A percentile compares a stretch with the other conserved stretches of the same genome.
Conservation (phyloP, 1,284 basidiomycete genomes). For the Termitomyces sp. region DNA sequence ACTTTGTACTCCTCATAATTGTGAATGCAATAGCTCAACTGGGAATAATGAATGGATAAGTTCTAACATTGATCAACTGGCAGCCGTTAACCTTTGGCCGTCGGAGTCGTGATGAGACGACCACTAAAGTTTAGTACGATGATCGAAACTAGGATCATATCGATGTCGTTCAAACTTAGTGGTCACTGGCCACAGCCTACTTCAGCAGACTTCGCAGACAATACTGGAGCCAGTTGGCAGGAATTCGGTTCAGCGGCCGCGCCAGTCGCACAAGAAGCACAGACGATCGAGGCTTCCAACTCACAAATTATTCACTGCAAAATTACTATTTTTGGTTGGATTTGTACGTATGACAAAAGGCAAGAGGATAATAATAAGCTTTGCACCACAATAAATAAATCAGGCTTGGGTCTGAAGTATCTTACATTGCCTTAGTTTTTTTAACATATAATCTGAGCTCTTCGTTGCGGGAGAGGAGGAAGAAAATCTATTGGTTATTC, state of each 20-base stretch:
- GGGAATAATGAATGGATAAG: background rate
- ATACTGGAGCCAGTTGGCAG: background rate
- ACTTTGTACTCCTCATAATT: background rate
- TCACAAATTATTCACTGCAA: background rate
- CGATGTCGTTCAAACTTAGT: conserved; percentile 3
- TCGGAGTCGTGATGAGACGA: background rate
- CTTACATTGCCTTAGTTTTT: background rate
- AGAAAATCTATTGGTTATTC: background rate
- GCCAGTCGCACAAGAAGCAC: conserved; percentile 10
- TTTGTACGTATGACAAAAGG: too few species aligned
- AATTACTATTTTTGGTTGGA: too few species aligned
- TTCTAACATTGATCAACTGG: background rate
- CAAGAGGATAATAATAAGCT: background rate
- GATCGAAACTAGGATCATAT: background rate
- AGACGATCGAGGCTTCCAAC: conserved; percentile 3
- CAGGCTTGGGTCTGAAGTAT: background rate
- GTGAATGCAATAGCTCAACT: background rate
- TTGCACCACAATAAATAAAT: background rate
- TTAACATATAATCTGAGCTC: background rate
- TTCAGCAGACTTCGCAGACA: background rate
- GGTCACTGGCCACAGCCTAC: too few species aligned
- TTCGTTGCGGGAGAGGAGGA: background rate
- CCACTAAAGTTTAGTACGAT: background rate
- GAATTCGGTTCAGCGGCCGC: background rate
- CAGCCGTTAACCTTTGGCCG: background rate